Percentiles rank a stretch among this genome's conserved stretches.
These are phyloP conservation scores for Debaryomycetaceae sp. DNA, from an alignment of 1,139 yeast species.

Conservation along the genomic window DNA sequence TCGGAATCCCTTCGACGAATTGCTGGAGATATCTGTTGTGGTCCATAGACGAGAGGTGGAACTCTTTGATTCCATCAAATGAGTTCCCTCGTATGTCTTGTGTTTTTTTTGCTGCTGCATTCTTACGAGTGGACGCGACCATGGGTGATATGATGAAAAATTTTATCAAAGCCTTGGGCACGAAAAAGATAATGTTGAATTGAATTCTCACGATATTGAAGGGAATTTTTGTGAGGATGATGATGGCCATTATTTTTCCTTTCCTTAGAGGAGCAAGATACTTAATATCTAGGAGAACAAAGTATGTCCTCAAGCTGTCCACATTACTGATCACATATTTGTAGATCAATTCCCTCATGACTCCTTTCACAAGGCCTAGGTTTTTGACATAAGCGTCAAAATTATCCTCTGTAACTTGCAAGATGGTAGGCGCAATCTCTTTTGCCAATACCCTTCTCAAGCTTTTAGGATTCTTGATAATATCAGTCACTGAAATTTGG, in stretches of 20 bases:
- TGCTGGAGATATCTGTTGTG: background rate
- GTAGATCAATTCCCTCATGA: slow-evolving; percentile 16
- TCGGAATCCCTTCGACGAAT: background rate
- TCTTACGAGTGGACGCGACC: background rate
- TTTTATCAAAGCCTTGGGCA: slow-evolving; percentile 17
- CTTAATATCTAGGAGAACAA: slow-evolving; percentile 1
- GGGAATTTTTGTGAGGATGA: slow-evolving; percentile 15
- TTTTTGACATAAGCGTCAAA: slow-evolving; percentile 3
- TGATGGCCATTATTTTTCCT: slow-evolving; percentile 7
- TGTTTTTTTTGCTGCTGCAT: background rate
- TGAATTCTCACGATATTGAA: slow-evolving; percentile 12
- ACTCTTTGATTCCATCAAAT: slow-evolving; percentile 4
- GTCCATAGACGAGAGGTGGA: slow-evolving; percentile 2
- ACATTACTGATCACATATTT: slow-evolving; percentile 9
- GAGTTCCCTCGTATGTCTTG: slow-evolving; percentile 2
- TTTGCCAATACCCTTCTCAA: slow-evolving; percentile 8
- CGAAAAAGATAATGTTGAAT: slow-evolving; percentile 13
- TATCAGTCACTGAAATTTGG: slow-evolving; percentile 10
- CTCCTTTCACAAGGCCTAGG: slow-evolving; percentile 9
- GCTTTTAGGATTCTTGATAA: slow-evolving; percentile 10
- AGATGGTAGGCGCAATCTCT: slow-evolving; percentile 9
- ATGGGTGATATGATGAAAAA: slow-evolving; percentile 14
- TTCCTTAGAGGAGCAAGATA: slow-evolving; percentile 8
- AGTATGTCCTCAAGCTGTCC: background rate
- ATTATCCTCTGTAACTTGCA: slow-evolving; percentile 1